phyloP scores from a whole-genome alignment of 2,329 filamentous ascomycete genomes.

The Epichloe typhina region DNA sequence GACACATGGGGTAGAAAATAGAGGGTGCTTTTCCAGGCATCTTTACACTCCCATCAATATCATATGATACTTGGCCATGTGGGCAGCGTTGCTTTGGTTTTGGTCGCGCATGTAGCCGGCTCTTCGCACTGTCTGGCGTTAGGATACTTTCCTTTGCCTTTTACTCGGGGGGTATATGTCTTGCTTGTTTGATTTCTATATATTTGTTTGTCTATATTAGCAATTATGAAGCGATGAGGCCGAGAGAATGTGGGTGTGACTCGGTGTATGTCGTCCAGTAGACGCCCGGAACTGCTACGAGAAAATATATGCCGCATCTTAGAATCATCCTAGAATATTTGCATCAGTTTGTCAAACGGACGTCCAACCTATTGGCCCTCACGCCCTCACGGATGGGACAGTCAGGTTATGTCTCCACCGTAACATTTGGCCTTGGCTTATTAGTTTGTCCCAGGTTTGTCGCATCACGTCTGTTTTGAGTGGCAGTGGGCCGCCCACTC shows the following conservation, averaged over 20 bases:
- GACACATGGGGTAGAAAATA: neutral
- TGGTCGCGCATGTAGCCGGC: neutral
- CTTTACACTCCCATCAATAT: neutral
- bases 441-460: neutral
- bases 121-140: conserved; percentile 8
- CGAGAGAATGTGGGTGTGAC: neutral
- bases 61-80: neutral
- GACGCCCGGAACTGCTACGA: neutral
- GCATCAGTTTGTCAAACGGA: neutral
- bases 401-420: too few relatives aligned
- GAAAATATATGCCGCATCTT: neutral
- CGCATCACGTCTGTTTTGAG: neutral
- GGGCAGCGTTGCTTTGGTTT: neutral
- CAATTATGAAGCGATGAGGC: neutral
- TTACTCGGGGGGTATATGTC: neutral
- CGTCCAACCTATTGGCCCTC: too few relatives aligned
- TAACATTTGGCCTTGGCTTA: too few relatives aligned
- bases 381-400: too few relatives aligned
- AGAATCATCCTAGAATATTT: neutral
- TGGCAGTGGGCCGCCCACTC: too few relatives aligned
- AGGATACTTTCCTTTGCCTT: neutral
- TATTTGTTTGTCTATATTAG: too few relatives aligned
- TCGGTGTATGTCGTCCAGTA: neutral
- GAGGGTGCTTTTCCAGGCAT: neutral
- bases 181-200: neutral